Evolutionary conservation across 805 yeast genomes (phyloP), one percentile per base, ranked within the genome.

Genomic region (Ascoidea asiatica): DNA sequence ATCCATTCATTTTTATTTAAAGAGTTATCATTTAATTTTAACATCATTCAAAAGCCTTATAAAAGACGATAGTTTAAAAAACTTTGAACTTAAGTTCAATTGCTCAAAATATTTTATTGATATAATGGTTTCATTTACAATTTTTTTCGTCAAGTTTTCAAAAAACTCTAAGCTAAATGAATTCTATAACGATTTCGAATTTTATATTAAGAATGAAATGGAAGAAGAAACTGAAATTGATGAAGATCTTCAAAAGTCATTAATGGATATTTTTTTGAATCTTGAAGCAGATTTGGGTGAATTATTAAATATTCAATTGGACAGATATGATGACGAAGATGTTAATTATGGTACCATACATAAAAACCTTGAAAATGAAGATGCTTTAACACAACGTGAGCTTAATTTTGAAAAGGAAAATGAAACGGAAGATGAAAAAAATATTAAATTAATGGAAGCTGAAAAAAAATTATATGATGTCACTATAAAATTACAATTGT

Each of bases 271-370:
- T 3, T 79, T 70, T 48, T 61, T 77, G 47, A 54, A 65, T 19
- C 66, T 70, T 46, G 87, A 79, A 51, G 63, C 70, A 5, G 61
- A 62, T 19, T 51, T 66, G 11, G 76, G 77, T 0, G 60, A 56
- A 39, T 36, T 57, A 1, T 40, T 60, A n/a, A 53, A 57, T 0
- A 53, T 64, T 2, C 62, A 67, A 11, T 55, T 78, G 43, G 80
- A 75, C 39, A 65, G 81, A 51, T 63, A 61, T 19, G 78, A 67
- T 33, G 63, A 66, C 19, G 84, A 79, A 53, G 78, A 63, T 48
- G 75, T 70, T 17, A 63, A 67, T 44, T 61, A 56, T 37, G 64
- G 56, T 6, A 66, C 61, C n/a, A 11, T 15, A 15, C 4, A 39
- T 7, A 23, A 23, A 23, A 11, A 23, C 6, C 11, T 7, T 6